Percentiles rank a stretch among this genome's conserved stretches.
Conservation (phyloP, 2,329 filamentous ascomycete species). For the Fusarium musae region DNA sequence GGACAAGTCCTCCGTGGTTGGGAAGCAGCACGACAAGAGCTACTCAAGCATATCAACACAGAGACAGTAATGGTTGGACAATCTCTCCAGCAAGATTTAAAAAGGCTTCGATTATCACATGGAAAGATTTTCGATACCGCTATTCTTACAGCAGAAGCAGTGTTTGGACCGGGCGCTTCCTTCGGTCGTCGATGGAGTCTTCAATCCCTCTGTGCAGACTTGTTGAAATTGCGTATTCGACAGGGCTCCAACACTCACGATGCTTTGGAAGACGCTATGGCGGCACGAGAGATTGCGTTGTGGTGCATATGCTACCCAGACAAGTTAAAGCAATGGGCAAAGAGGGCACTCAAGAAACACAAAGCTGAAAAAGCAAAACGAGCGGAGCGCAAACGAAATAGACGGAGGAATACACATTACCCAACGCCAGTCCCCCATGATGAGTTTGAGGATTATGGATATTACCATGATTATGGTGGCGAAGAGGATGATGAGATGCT, state of each 20-base stretch:
- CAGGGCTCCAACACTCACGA: neutral
- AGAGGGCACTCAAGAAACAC: neutral
- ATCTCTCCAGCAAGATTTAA: neutral
- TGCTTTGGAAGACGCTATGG: constrained; percentile 2
- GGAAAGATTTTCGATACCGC: neutral
- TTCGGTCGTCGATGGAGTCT: neutral
- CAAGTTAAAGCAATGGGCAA: neutral
- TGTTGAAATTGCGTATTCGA: neutral
- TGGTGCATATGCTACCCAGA: neutral
- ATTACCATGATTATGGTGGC: neutral
- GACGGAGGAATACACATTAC: neutral
- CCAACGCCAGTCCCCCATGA: too few species aligned
- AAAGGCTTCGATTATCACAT: neutral
- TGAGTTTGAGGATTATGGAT: neutral
- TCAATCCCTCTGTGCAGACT: neutral
- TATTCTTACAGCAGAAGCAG: neutral
- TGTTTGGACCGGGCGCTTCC: neutral
- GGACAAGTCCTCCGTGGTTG: neutral
- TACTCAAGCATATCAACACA: neutral
- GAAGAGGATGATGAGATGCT: neutral
- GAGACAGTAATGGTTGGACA: neutral
- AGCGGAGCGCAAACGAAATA: neutral
- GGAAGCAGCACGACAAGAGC: neutral
- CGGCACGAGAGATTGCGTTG: neutral
- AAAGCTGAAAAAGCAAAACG: neutral